Evolutionary conservation across 768 basidiomycete genomes (phyloP).

Genomic region (Termitomyces heimii): DNA sequence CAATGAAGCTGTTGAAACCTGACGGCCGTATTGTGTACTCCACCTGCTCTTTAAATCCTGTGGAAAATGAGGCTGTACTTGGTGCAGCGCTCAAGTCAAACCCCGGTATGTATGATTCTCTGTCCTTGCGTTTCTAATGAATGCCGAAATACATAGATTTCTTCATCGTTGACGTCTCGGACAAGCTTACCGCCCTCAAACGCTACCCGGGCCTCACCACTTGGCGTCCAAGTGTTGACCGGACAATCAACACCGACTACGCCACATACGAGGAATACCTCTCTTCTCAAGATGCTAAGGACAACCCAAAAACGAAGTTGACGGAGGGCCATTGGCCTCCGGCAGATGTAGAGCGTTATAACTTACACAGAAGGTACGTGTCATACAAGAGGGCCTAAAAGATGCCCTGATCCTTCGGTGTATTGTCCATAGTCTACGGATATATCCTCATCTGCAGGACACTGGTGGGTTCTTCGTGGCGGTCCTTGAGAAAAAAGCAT

Average conservation of each 20-base stretch:
- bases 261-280: constrained; percentile 58
- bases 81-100: constrained; percentile 73
- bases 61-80: constrained; percentile 96
- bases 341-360: constrained; percentile 47
- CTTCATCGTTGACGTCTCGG: constrained; percentile 72
- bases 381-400: neutral
- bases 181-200: constrained; percentile 62
- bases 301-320: constrained; percentile 58
- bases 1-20: constrained; percentile 79
- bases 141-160: constrained; percentile 42
- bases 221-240: constrained; percentile 75
- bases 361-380: constrained; percentile 66
- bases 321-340: constrained; percentile 79
- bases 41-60: constrained; percentile 94
- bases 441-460: constrained; percentile 94
- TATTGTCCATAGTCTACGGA: constrained; percentile 54
- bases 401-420: neutral
- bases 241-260: constrained; percentile 42
- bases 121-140: neutral
- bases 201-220: constrained; percentile 67
- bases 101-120: constrained; percentile 40
- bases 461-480: constrained; percentile 99
- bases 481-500: constrained; percentile 55
- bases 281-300: constrained; percentile 40
- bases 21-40: constrained; percentile 96